These are phyloP conservation scores for Trichoderma koningiopsis DNA, from an alignment of 2,329 filamentous ascomycete species.

Conservation along the genomic window DNA sequence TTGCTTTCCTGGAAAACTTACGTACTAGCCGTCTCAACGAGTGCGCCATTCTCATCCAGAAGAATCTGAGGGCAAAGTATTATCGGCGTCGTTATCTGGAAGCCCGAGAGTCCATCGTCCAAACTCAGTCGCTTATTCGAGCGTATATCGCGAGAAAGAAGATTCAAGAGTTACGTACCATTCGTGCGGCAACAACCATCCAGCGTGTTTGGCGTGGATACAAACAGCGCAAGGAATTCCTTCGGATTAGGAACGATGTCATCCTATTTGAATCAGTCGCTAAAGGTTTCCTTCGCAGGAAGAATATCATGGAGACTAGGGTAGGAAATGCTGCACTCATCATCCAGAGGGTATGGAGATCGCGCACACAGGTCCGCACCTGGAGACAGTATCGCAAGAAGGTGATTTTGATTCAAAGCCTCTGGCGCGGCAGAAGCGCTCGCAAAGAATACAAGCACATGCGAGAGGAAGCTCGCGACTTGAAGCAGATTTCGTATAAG, in stretches of 20 bases:
- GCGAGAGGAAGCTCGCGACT: slow-evolving; percentile 92
- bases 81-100: slow-evolving; percentile 90
- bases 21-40: slow-evolving; percentile 88
- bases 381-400: slow-evolving; percentile 92
- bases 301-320: slow-evolving; percentile 90
- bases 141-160: slow-evolving; percentile 76
- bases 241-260: slow-evolving; percentile 77
- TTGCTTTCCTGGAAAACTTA: slow-evolving; percentile 94
- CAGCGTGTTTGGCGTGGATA: slow-evolving; percentile 93
- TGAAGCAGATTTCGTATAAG: slow-evolving; percentile 99
- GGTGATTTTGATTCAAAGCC: slow-evolving; percentile 83
- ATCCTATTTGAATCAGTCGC: slow-evolving; percentile 86
- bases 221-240: slow-evolving; percentile 82
- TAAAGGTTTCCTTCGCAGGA: slow-evolving; percentile 89
- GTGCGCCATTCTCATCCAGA: slow-evolving; percentile 96
- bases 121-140: slow-evolving; percentile 75
- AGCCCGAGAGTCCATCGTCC: slow-evolving; percentile 77
- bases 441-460: slow-evolving; percentile 85
- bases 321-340: slow-evolving; percentile 87
- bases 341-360: slow-evolving; percentile 90
- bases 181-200: slow-evolving; percentile 89
- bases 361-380: slow-evolving; percentile 71
- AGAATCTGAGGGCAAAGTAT: slow-evolving; percentile 94
- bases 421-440: slow-evolving; percentile 86
- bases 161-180: slow-evolving; percentile 77